Evolutionary conservation across 805 yeast species (phyloP), one percentile per base, ranked within the genome.

Genomic region (Pichia nanzhaoensis): DNA sequence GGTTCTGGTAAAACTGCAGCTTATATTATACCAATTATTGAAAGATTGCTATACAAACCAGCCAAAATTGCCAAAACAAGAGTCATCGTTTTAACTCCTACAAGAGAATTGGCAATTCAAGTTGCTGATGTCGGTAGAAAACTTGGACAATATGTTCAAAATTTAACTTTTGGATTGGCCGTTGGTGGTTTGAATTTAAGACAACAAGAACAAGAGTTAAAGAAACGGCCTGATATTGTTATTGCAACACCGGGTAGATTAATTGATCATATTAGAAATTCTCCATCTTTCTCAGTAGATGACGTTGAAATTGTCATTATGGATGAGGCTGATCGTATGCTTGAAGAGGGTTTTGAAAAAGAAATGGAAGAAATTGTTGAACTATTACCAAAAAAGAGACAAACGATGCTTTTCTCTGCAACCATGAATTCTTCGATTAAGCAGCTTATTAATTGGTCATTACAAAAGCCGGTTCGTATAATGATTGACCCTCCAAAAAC

Each of bases 1-100:
- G 99, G 99, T 70, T 91, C 98, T 18, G 99, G 99, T 76, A 93
- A 93, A 64, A 93, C 99, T 20, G 99, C 97, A 2, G 99, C 99
- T 1, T 93, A 88, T 62, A 82, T 93, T 83, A 84, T 93, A 45
- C 99, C 99, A 13, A 87, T 90, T 37, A 78, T 93, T 49, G 99
- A 93, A 67, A 80, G 99, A 67, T 71, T 93, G 31, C 67, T 93
- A 27, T 91, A 82, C 67, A 86, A 93, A 56, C 96, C 98, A 12
- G 74, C 86, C 44, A 85, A 85, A 57, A 68, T 85, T 5, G 83
- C 96, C 1, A 77, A 95, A 1, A 90, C 98, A 2, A 77, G 97
- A 61, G 99, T 93, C 17, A 75, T 93, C 35, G 86, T 93, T 8
- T 70, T 93, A 48, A 78, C 96, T 0, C 99, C 99, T 39, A 93